Base-by-base conservation (phyloP, 2,329 filamentous ascomycete genomes). In the Ophioceras dolichostomum region DNA sequence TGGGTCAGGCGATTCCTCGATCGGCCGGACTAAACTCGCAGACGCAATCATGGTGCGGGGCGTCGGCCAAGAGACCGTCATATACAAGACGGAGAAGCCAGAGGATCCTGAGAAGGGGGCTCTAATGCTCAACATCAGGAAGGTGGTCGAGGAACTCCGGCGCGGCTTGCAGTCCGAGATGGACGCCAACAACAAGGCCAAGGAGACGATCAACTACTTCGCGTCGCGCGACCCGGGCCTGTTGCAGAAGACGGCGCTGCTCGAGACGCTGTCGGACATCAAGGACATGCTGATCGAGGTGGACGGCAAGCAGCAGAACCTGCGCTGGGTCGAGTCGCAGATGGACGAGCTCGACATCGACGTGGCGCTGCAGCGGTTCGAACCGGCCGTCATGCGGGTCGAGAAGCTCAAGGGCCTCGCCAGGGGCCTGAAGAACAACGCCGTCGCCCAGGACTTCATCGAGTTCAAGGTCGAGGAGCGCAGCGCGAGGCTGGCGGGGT, bases 321-420 rank as follows among this genome's bases (percentile, higher is more conserved):
- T 98, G 33, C 83, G 89, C 37, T 95, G 86, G 86, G 86, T 98
- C 0, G 91, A 98, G 56, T 77, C 79, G 37, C 86, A 96, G 59
- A 83, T 98, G 57, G 91, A 98, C 53, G 86, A 94, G 52, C 73
- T 98, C 5, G 91, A 98, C 52, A 96, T 96, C 49, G 82, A 94
- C 49, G 88, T 98, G 50, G 89, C 91, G 0, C 69, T 95, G 36
- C 89, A 96, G 54, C 73, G 76, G 30, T 91, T 94, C 46, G 87
- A 95, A 49, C 73, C 79, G 16, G 83, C 91, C 0, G 91, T 96
- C 0, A 69, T 71, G 5, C 76, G 80, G 21, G 82, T 95, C 1
- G 91, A 96, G 57, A 86, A 84, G 51, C 68, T 98, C 28, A 83
- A 88, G 48, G 73, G 73, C 32, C 68, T 96, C 18, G 83, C 83